Conservation (phyloP, 2,329 filamentous ascomycete species). For the Madurella fahalii region DNA sequence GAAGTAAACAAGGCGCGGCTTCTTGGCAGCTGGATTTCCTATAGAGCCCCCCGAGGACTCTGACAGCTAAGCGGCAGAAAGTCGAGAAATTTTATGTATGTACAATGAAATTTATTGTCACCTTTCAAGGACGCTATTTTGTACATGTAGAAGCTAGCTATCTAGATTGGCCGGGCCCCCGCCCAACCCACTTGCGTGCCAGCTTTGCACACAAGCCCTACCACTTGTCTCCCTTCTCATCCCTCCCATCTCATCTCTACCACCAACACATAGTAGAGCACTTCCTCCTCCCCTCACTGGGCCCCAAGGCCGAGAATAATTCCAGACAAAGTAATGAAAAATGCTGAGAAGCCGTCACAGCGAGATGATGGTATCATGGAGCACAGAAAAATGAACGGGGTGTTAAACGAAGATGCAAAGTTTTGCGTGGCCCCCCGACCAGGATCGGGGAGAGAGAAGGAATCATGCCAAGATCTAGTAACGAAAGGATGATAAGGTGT, state of each 20-base stretch:
- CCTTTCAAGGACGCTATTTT: no score
- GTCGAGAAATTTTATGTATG: not conserved
- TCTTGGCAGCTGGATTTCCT: not conserved
- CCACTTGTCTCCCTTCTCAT: no score
- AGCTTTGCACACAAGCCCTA: no score
- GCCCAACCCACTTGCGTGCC: no score
- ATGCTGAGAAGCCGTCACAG: constrained; percentile 16
- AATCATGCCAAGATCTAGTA: not conserved
- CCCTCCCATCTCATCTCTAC: not conserved
- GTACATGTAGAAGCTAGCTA: no score
- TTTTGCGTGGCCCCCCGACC: not conserved
- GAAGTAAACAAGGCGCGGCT: no score
- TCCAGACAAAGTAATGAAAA: constrained; percentile 4
- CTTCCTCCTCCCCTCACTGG: not conserved
- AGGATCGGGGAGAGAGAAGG: not conserved
- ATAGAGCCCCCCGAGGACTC: not conserved
- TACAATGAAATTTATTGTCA: not conserved
- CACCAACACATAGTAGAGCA: not conserved
- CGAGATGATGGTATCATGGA: constrained; percentile 19
- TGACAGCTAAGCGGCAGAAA: not conserved
- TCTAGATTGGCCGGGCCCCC: no score
- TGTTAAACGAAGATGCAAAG: not conserved
- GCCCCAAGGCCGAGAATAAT: not conserved
- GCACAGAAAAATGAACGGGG: constrained; percentile 2
- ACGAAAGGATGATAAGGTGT: not conserved